Evolutionary conservation across 495 filamentous ascomycete genomes (phyloP), one percentile per base, ranked within the genome.

Genomic region (Corynascus novoguineensis): DNA sequence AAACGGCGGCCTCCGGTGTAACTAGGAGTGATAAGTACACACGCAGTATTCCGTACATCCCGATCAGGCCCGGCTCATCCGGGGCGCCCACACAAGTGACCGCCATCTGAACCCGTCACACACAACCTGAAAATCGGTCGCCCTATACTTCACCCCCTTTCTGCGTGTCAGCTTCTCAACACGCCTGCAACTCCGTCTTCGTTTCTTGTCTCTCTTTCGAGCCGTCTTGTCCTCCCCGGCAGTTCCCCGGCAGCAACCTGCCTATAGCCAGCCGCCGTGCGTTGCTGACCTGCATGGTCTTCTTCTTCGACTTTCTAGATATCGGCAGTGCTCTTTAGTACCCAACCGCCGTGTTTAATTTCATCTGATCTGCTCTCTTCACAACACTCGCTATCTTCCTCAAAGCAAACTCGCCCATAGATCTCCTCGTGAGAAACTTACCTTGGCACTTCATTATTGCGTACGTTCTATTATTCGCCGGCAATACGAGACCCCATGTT

Each of bases 31-130:
- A n/a, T n/a, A n/a, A n/a, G n/a, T n/a, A n/a, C n/a, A n/a, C n/a
- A n/a, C n/a, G n/a, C n/a, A n/a, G n/a, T n/a, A n/a, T 50, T 10
- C 25, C n/a, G 29, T 32, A 22, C 4, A 21, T 27, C 34, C 12
- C 17, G 25, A 24, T 14, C 47, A n/a, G 17, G 46, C 14, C 46
- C 47, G 47, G 47, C 29, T 35, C 17, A 50, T 50, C 47, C 47
- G 47, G 28, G 14, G 19, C 4, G 6, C 31, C 31, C 31, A 32
- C 6, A 49, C 37, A 15, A 41, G 37, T 41, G 46, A 35, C 31
- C 31, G 17, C 31, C 19, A 11, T 25, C 21, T 15, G 47, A 17
- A n/a, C n/a, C 47, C 31, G 19, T 41, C 37, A 41, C n/a, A 41
- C 40, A 44, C 19, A 32, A 8, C 21, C 21, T 19, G 37, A 40